These are phyloP conservation scores for Tetrapyrgos nigripes DNA, from an alignment of 1,284 basidiomycete species.

Conservation along the genomic window DNA sequence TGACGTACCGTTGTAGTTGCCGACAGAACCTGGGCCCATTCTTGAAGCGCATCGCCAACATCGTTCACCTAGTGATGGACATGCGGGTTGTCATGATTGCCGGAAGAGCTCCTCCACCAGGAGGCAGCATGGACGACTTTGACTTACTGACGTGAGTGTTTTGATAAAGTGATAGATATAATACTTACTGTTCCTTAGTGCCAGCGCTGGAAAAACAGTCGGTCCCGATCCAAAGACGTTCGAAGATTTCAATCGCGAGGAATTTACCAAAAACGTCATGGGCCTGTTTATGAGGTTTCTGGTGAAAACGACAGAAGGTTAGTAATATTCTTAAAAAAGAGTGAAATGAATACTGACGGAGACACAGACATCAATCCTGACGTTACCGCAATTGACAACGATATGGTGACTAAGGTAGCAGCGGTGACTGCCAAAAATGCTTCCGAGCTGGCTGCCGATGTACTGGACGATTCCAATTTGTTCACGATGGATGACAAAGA, in stretches of 20 bases:
- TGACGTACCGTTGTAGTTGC: too few species aligned
- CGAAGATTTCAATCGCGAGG: neutral
- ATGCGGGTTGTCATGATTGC: neutral
- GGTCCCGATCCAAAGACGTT: neutral
- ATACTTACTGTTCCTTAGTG: neutral
- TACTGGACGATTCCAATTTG: too few species aligned
- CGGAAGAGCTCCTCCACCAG: neutral
- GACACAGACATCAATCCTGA: neutral
- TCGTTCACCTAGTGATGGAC: neutral
- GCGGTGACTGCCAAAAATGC: too few species aligned
- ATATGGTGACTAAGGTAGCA: too few species aligned
- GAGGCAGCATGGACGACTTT: neutral
- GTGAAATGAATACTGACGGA: neutral
- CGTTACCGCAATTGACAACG: too few species aligned
- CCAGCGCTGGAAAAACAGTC: neutral
- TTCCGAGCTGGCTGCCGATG: too few species aligned
- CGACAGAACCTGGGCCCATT: neutral
- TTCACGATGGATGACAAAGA: neutral
- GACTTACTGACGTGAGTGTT: neutral
- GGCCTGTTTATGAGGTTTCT: neutral
- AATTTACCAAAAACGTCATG: neutral
- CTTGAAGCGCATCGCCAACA: neutral
- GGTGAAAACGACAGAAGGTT: neutral
- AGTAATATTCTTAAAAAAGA: neutral
- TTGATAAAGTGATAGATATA: neutral